A percentile compares a stretch with the other conserved stretches of the same genome.
phyloP scores from a whole-genome alignment of 805 yeast species.

The Brettanomyces sp. region DNA sequence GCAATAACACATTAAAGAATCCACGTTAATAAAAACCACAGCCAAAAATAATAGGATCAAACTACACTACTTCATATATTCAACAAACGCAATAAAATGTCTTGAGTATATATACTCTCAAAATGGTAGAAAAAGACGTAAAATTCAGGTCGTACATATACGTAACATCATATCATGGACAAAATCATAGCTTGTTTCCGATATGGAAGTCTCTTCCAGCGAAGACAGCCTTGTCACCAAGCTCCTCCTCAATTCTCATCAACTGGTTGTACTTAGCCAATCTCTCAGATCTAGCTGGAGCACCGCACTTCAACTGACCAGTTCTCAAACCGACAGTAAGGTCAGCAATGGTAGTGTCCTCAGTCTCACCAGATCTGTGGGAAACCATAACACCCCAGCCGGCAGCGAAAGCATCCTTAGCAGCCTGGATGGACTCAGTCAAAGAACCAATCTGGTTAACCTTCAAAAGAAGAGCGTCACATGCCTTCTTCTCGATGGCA shows the following conservation, averaged over 20 bases:
- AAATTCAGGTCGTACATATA: too few relatives aligned
- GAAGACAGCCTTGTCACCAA: constrained; percentile 93
- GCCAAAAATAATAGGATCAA: not conserved
- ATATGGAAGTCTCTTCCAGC: constrained; percentile 89
- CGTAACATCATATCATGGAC: too few relatives aligned
- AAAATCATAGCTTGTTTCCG: constrained; percentile 24
- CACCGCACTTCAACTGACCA: constrained; percentile 99
- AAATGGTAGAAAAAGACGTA: not conserved
- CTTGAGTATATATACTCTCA: not conserved
- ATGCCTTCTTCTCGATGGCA: constrained; percentile 95
- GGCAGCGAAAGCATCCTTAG: constrained; percentile 88
- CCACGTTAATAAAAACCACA: too few relatives aligned
- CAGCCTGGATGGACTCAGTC: constrained; percentile 94
- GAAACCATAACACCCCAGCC: constrained; percentile 99
- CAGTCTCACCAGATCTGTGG: constrained; percentile 99
- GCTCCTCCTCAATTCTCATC: constrained; percentile 96
- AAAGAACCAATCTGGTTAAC: constrained; percentile 98
- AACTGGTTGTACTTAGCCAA: constrained; percentile 98
- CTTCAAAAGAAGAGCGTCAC: constrained; percentile 90
- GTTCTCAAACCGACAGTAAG: constrained; percentile 95
- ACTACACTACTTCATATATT: not conserved
- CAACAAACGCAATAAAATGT: not conserved
- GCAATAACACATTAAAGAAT: too few relatives aligned
- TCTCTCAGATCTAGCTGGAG: constrained; percentile 99
- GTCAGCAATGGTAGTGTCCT: constrained; percentile 97